Percentiles rank a stretch among this genome's conserved stretches.
phyloP scores from a whole-genome alignment of 78 protist species.

The Dictyostelium brefeldianum region DNA sequence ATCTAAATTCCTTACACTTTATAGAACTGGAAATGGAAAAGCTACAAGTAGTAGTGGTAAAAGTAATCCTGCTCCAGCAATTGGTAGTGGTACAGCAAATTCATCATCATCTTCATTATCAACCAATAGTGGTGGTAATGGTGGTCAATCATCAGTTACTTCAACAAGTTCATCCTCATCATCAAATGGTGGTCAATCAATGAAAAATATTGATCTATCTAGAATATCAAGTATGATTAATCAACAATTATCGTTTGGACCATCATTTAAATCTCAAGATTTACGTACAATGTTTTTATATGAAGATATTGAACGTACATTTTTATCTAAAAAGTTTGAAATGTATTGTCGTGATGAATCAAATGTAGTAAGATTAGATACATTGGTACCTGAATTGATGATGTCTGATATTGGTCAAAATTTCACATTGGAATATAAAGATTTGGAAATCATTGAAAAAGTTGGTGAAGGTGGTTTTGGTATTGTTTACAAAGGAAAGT shows the following conservation, averaged over 20 bases:
- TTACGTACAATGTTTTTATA: constrained; percentile 43
- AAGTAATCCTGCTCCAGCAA: neutral
- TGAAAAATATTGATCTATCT: neutral
- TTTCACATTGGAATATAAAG: constrained; percentile 51
- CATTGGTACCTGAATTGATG: constrained; percentile 55
- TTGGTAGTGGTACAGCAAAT: neutral
- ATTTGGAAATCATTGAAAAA: constrained; percentile 70
- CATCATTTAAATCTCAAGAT: constrained; percentile 1
- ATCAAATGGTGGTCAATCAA: neutral
- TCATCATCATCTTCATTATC: neutral
- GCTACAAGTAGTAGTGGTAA: neutral
- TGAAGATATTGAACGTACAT: constrained; percentile 50
- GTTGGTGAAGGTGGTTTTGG: constrained; percentile 83
- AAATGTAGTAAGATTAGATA: constrained; percentile 9
- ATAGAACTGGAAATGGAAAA: constrained; percentile 17
- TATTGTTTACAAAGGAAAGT: constrained; percentile 30
- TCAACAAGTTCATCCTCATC: neutral
- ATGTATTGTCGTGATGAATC: constrained; percentile 46
- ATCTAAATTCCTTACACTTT: constrained; percentile 56
- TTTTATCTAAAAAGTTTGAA: constrained; percentile 26
- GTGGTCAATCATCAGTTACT: neutral
- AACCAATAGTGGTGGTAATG: neutral
- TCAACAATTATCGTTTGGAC: constrained; percentile 1
- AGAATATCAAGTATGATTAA: neutral
- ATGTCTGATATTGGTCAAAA: constrained; percentile 65